A percentile compares a stretch with the other conserved stretches of the same genome.
Evolutionary conservation across 768 basidiomycete genomes (phyloP).

Genomic region (Hebeloma cylindrosporum): DNA sequence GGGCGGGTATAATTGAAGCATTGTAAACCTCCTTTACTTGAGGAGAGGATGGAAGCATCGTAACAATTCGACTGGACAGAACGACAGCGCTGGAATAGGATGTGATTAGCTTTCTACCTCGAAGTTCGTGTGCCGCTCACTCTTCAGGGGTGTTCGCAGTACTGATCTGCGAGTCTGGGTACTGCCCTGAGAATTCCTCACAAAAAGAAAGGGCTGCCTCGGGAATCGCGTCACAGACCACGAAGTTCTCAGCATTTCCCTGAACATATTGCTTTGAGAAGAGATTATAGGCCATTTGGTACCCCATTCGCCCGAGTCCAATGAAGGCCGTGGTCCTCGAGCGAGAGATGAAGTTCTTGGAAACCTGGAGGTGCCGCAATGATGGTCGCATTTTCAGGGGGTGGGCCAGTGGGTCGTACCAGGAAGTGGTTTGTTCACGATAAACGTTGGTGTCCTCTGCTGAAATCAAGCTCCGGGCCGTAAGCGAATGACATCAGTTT

Average conservation of each 20-base stretch:
- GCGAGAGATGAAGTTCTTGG: conserved; percentile 37
- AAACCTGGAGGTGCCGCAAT: conserved; percentile 38
- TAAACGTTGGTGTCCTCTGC: too few species aligned
- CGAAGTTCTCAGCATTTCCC: conserved; percentile 54
- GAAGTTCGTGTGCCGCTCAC: conserved; percentile 45
- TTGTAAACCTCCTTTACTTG: conserved; percentile 80
- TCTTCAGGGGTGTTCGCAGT: conserved; percentile 68
- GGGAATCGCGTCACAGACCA: conserved; percentile 76
- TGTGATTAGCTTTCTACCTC: not conserved
- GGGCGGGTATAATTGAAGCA: conserved; percentile 63
- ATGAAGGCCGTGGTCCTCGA: conserved; percentile 70
- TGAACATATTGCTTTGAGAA: conserved; percentile 71
- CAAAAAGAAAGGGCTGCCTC: conserved; percentile 59
- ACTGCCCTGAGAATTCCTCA: conserved; percentile 51
- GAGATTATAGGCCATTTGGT: conserved; percentile 82
- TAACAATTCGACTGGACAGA: conserved; percentile 68
- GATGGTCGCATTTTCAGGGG: conserved; percentile 50
- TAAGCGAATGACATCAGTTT: too few species aligned
- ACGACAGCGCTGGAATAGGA: conserved; percentile 52
- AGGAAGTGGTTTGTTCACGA: not conserved
- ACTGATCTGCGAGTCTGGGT: conserved; percentile 58
- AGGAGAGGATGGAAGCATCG: conserved; percentile 91
- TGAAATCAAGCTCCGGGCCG: not conserved
- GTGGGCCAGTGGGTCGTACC: not conserved
- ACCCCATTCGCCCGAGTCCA: conserved; percentile 87